These are phyloP conservation scores for Hirsutella thompsonii DNA, from an alignment of 2,329 filamentous ascomycete genomes.

Conservation along the genomic window DNA sequence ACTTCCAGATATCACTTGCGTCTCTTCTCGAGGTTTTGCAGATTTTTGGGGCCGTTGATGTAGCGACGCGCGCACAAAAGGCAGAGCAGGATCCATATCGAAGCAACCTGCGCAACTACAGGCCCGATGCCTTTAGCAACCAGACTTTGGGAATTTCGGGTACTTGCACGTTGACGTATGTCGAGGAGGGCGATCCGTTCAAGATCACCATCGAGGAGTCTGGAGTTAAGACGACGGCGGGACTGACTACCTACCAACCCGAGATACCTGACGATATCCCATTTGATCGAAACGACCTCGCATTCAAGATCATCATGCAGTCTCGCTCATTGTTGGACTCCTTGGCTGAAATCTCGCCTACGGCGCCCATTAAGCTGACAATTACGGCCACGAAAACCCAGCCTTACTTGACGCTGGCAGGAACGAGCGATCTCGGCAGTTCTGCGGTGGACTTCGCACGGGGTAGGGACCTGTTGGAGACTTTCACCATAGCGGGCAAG, in stretches of 20 bases:
- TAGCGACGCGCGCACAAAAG: conserved; percentile 42
- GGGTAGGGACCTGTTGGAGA: conserved; percentile 58
- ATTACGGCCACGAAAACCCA: conserved; percentile 50
- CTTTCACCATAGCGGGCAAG: conserved; percentile 48
- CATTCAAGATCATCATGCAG: conserved; percentile 92
- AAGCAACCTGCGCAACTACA: conserved; percentile 48
- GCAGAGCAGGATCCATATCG: conserved; percentile 47
- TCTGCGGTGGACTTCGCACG: conserved; percentile 55
- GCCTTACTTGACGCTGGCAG: conserved; percentile 66
- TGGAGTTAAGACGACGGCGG: conserved; percentile 78
- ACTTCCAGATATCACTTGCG: conserved; percentile 77
- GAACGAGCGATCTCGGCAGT: conserved; percentile 40
- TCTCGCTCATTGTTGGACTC: conserved; percentile 60
- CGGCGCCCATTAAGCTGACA: conserved; percentile 60
- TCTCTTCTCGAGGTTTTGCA: conserved; percentile 88
- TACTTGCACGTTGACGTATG: conserved; percentile 74
- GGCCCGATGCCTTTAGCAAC: conserved; percentile 67
- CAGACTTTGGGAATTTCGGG: conserved; percentile 74
- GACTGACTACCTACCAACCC: conserved; percentile 77
- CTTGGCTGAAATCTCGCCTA: conserved; percentile 54
- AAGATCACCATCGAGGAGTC: conserved; percentile 78
- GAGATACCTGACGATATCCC: conserved; percentile 71
- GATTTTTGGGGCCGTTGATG: conserved; percentile 80
- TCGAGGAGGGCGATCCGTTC: conserved; percentile 61
- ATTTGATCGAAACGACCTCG: conserved; percentile 65